Base-by-base conservation (phyloP, 2,329 filamentous ascomycete species). In the Aspergillus pseudoviridinutans region DNA sequence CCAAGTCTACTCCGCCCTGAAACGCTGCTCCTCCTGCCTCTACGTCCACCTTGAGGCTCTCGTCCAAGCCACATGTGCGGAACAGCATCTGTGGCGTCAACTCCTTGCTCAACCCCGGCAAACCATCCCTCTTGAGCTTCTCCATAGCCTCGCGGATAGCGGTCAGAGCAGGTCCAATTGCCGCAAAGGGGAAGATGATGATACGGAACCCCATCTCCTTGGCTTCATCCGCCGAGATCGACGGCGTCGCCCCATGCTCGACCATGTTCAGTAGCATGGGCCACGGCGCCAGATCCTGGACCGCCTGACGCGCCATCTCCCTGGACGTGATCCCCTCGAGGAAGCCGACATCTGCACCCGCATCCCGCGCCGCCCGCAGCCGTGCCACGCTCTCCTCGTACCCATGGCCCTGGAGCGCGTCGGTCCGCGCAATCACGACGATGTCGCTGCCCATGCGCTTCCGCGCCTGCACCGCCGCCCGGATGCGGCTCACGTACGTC, bases 211-310 rank as follows among this genome's bases (percentile, higher is more conserved):
- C 76, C 50, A 79, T 62, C 60, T 75, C 66, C 38, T 64, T 58
- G 5, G 75, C 75, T 57, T 78, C 75, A 17, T 66, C 61, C 8
- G 71, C 69, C 17, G 74, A 68, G 24, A 75, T 68, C 17, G 68
- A 66, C n/a, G 77, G 76, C 32, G 73, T 77, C 6, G 71, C 66
- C 9, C 76, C 77, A 56, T 76, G 72, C 60, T 78, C 75, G 12
- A 79, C 77, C 68, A 77, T 77, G 59, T 79, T 79, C 56, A 78
- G 59, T 49, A 79, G 53, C 61, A 78, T 61, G 10, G 76, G 75
- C 68, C 72, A 75, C 14, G 68, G 67, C 14, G 67, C 70, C 55
- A 78, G 66, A 47, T 76, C 74, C 44, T 66, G 53, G 7, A 75
- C 69, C 7, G 67, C 68, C 55, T 68, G 66, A 17, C 62, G 63